Evolutionary conservation across 768 basidiomycete genomes (phyloP).

Genomic region (Auriscalpium vulgare): DNA sequence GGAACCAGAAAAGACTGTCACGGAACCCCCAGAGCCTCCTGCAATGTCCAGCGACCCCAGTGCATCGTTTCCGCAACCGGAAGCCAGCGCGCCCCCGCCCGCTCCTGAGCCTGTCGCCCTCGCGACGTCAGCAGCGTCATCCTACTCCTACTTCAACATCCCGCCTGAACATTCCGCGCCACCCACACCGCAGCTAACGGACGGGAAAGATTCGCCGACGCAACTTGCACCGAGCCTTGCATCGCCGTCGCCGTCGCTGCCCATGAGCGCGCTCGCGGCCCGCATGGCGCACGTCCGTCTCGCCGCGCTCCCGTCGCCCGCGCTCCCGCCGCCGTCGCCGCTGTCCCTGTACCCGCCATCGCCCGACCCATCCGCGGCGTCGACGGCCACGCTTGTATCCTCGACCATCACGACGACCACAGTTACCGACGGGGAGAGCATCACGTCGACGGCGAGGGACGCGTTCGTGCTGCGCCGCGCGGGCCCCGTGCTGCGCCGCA

Average conservation of each 20-base stretch:
- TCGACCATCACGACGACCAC: background rate
- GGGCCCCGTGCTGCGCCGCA: background rate
- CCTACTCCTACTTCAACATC: background rate
- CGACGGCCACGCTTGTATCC: background rate
- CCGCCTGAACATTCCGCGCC: background rate
- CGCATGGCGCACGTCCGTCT: background rate
- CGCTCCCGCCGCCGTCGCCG: conserved; percentile 1
- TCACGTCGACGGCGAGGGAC: background rate
- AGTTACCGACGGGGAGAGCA: background rate
- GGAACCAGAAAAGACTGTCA: background rate
- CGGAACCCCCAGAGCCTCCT: background rate
- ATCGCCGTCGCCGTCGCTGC: background rate
- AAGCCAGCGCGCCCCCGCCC: too few relatives aligned
- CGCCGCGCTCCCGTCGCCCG: background rate
- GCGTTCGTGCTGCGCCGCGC: background rate
- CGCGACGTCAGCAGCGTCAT: background rate
- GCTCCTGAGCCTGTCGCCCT: too few relatives aligned
- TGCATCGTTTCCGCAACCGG: too few relatives aligned
- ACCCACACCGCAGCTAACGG: background rate
- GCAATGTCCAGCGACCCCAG: background rate
- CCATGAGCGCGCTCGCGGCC: background rate
- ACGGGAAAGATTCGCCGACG: too few relatives aligned
- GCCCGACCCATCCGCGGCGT: background rate
- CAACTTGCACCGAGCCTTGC: background rate
- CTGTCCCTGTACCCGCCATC: background rate